phyloP scores from a whole-genome alignment of 768 basidiomycete genomes.

The Melanogaster broomeanus region DNA sequence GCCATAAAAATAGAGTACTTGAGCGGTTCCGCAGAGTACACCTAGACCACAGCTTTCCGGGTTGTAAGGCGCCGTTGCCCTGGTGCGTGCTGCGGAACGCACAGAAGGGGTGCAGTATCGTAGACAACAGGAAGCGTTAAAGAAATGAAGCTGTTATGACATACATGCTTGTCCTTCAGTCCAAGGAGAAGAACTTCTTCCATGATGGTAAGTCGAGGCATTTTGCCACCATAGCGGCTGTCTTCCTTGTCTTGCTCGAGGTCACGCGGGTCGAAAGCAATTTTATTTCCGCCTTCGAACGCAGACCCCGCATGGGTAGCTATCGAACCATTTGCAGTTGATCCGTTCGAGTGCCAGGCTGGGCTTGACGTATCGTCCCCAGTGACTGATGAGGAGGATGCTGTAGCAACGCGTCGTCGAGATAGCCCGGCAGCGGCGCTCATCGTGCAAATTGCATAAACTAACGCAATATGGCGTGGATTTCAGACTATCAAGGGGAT shows the following conservation, averaged over 20 bases:
- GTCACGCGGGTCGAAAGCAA: constrained; percentile 94
- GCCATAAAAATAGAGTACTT: constrained; percentile 22
- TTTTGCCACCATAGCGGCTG: constrained; percentile 62
- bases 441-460: constrained; percentile 40
- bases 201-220: constrained; percentile 90
- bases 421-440: constrained; percentile 56
- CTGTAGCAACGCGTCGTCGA: constrained; percentile 53
- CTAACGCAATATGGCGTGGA: not conserved
- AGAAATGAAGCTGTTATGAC: constrained; percentile 22
- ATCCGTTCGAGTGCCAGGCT: constrained; percentile 31
- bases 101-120: constrained; percentile 5
- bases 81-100: constrained; percentile 17
- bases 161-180: constrained; percentile 93
- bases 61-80: constrained; percentile 4
- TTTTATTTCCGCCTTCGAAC: constrained; percentile 81
- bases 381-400: constrained; percentile 37
- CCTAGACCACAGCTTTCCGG: not conserved
- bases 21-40: constrained; percentile 4
- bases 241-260: constrained; percentile 71
- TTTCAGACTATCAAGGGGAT: not conserved
- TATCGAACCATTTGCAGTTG: constrained; percentile 28
- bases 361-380: constrained; percentile 39
- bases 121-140: constrained; percentile 4
- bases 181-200: constrained; percentile 95
- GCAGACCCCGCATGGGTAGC: constrained; percentile 74